Base-by-base conservation (phyloP, 345 rosid species). In the Gossypium australe region DNA sequence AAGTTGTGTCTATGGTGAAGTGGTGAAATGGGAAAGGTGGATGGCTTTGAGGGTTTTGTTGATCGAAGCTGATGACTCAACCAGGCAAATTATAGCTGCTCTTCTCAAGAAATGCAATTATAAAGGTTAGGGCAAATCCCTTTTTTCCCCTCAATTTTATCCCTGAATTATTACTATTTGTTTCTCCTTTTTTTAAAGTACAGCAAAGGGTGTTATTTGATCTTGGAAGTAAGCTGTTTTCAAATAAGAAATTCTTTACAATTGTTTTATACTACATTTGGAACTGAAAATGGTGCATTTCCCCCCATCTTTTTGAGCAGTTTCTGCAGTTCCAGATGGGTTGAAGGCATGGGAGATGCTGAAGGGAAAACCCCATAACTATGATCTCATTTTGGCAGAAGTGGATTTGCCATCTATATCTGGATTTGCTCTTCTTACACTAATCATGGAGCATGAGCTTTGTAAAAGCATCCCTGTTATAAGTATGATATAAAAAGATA, bases 381-480 rank as follows among this genome's bases (percentile, higher is more conserved):
- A 91, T 25, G 99, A 95, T 79, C 84, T 95, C 79, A 89, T 95
- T 78, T 76, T 95, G 82, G 87, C 99, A 1, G 99, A 95, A 82
- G 96, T 91, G 63, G 97, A 91, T 77, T 83, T 95, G 61, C 99
- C 99, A 55, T 84, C 93, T 3, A 87, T 95, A 72, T 90, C 97
- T 45, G 99, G 99, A 84, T 88, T 80, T 61, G 82, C 98, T 57
- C 98, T 95, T 76, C 90, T 95, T 24, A 81, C 95, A 4, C 87
- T 93, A 60, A 87, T 93, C 69, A 93, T 82, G 97, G 97, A 93
- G 89, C 98, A 93, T 78, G 91, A 91, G 73, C 76, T 79, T 24
- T 92, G 99, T 92, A 95, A 91, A 81, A 90, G 82, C 81, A 88
- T 91, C 78, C 99, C 99, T 62, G 97, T 93, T 72, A 93, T 95